These are phyloP conservation scores for Collybia sordida DNA, from an alignment of 768 basidiomycete genomes.

Conservation along the genomic window DNA sequence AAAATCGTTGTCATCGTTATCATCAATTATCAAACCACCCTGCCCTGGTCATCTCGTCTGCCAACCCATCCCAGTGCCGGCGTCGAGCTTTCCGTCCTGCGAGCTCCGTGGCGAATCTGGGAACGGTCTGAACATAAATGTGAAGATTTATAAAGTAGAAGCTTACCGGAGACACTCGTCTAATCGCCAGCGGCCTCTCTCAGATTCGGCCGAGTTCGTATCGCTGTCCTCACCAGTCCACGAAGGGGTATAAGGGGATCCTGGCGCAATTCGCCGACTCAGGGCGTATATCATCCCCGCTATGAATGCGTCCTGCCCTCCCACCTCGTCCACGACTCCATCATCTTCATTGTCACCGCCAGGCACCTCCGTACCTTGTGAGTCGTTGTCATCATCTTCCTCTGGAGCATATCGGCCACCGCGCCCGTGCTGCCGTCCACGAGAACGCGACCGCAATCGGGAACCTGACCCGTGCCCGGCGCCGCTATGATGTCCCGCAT, in stretches of 20 bases:
- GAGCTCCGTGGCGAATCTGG: constrained; percentile 81
- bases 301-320: constrained; percentile 81
- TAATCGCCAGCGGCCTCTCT: constrained; percentile 65
- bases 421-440: constrained; percentile 17
- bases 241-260: constrained; percentile 72
- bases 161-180: constrained; percentile 79
- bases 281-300: constrained; percentile 86
- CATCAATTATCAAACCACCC: constrained; percentile 66
- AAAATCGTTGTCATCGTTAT: constrained; percentile 1
- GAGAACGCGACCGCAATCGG: constrained; percentile 14
- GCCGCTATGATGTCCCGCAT: constrained; percentile 24
- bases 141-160: background rate
- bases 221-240: constrained; percentile 37
- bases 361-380: constrained; percentile 58
- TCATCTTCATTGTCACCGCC: constrained; percentile 34
- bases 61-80: constrained; percentile 65
- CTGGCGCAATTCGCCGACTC: constrained; percentile 69
- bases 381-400: constrained; percentile 55
- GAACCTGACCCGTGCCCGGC: constrained; percentile 23
- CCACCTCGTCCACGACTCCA: constrained; percentile 65
- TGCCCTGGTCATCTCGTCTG: constrained; percentile 68
- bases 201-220: constrained; percentile 31
- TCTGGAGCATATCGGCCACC: constrained; percentile 31
- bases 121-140: background rate
- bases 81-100: constrained; percentile 72